Base-by-base conservation (phyloP, 305 asterid species). In the Solanum hybrid region DNA sequence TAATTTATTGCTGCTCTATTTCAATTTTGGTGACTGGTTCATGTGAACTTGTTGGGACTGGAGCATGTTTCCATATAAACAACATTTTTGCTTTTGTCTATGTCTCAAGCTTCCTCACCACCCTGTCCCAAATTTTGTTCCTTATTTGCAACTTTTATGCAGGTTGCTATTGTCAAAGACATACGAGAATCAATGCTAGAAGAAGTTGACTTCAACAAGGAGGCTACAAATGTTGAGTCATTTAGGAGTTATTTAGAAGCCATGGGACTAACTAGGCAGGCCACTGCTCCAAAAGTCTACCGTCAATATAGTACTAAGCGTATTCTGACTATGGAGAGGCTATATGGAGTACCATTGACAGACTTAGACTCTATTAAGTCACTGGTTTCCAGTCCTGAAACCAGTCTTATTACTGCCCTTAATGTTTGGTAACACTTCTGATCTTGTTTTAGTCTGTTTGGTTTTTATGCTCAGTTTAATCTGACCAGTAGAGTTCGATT, bases 81-180 rank as follows among this genome's bases (percentile, higher is more conserved):
- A 17, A 29, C 2, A 51, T 1, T 84, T 31, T 19, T 84, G 75
- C 87, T 84, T 84, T 84, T 84, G 7, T 84, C 60, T 42, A n/a
- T 79, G 17, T 81, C 71, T 81, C 86, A 6, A 56, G 0, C 86
- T 80, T 80, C 36, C 66, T 38, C 71, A 81, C 69, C 69, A 15
- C n/a, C 26, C 64, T 38, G 14, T 42, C 29, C 71, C 87, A 84
- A 84, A 29, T 15, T 26, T 15, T 0, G 4, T 90, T 90, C 89
- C 78, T 37, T 71, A 64, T 73, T 35, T 89, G 87, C 75, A 86
- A 90, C 45, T 92, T 80, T 76, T 32, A 87, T 92, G n/a, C 93
- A 97, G 99, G 99, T 96, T 90, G 95, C 97, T 82, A 97, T 97
- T 93, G 97, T 97, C 91, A 95, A 96, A 94, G 99, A 97, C 93